phyloP scores from a whole-genome alignment of 2,329 filamentous ascomycete species.

The Ilyonectria sp. region DNA sequence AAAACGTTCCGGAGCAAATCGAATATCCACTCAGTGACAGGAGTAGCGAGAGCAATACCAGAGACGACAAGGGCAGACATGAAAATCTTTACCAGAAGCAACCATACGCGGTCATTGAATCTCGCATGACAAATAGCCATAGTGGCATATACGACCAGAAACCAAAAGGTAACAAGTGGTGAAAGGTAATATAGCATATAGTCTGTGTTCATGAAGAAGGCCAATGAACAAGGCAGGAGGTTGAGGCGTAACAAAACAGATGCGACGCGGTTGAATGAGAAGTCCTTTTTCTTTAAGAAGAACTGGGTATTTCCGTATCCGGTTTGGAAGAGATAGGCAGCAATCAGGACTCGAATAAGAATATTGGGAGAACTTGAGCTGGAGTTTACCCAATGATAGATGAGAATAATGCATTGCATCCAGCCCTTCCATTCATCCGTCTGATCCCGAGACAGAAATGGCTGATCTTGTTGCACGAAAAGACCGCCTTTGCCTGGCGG shows the following conservation, averaged over 20 bases:
- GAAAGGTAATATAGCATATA: conserved; percentile 71
- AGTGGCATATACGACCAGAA: conserved; percentile 68
- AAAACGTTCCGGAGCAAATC: conserved; percentile 56
- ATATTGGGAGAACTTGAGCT: conserved; percentile 65
- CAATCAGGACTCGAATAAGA: conserved; percentile 68
- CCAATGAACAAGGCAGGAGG: conserved; percentile 66
- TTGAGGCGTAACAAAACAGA: conserved; percentile 71
- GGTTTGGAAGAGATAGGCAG: conserved; percentile 74
- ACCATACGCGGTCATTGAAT: conserved; percentile 59
- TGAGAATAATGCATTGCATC: conserved; percentile 69
- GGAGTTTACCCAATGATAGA: conserved; percentile 71
- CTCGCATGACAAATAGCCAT: conserved; percentile 58
- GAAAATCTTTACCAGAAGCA: conserved; percentile 64
- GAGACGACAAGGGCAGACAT: conserved; percentile 59
- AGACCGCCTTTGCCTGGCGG: conserved; percentile 26
- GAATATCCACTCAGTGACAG: conserved; percentile 41
- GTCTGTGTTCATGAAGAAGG: conserved; percentile 69
- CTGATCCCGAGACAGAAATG: conserved; percentile 61
- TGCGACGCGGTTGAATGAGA: conserved; percentile 66
- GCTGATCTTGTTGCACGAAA: conserved; percentile 9
- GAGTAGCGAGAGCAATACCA: conserved; percentile 35
- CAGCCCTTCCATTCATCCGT: conserved; percentile 78
- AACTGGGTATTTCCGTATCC: conserved; percentile 73
- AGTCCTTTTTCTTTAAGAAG: conserved; percentile 70
- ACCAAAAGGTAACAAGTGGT: conserved; percentile 74